Evolutionary conservation across 73 alveolate species (phyloP).

Genomic region (Loxodes magnus): DNA sequence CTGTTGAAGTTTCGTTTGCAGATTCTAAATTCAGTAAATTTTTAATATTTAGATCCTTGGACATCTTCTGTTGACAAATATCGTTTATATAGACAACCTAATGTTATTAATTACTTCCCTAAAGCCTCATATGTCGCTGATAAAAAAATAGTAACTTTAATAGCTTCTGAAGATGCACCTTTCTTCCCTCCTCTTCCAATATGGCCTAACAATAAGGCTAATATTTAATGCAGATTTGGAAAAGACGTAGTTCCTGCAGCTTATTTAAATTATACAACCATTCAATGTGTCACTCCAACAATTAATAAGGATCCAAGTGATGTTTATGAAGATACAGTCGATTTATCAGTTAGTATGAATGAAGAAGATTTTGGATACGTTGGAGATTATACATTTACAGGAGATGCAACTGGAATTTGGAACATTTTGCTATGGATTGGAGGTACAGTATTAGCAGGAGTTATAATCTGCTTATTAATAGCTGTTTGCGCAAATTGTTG

Average conservation of each 20-base stretch:
- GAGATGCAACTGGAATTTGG: slow-evolving; percentile 39
- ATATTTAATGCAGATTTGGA: slow-evolving; percentile 77
- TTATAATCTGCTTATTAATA: slow-evolving; percentile 28
- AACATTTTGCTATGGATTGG: slow-evolving; percentile 49
- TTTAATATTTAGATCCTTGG: too few species aligned
- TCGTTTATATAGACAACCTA: slow-evolving; percentile 74
- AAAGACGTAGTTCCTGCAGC: slow-evolving; percentile 72
- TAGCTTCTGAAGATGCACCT: slow-evolving; percentile 47
- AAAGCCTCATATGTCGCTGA: slow-evolving; percentile 50
- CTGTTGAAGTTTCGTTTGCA: slow-evolving; percentile 71
- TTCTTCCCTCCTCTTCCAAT: slow-evolving; percentile 65
- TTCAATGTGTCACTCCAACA: slow-evolving; percentile 76
- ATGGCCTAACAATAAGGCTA: too few species aligned
- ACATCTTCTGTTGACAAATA: slow-evolving; percentile 62
- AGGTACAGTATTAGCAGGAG: slow-evolving; percentile 21
- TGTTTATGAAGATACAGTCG: slow-evolving; percentile 59
- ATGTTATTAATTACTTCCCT: slow-evolving; percentile 38
- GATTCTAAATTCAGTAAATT: slow-evolving; percentile 72
- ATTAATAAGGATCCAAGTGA: slow-evolving; percentile 59
- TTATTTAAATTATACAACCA: slow-evolving; percentile 52
- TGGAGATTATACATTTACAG: slow-evolving; percentile 37
- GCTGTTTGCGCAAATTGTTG: slow-evolving; percentile 21
- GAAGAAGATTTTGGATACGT: slow-evolving; percentile 72
- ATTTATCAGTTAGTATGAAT: slow-evolving; percentile 65
- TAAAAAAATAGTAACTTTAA: slow-evolving; percentile 37